phyloP scores from a whole-genome alignment of 768 basidiomycete genomes.

The Asterophora lycoperdoides region DNA sequence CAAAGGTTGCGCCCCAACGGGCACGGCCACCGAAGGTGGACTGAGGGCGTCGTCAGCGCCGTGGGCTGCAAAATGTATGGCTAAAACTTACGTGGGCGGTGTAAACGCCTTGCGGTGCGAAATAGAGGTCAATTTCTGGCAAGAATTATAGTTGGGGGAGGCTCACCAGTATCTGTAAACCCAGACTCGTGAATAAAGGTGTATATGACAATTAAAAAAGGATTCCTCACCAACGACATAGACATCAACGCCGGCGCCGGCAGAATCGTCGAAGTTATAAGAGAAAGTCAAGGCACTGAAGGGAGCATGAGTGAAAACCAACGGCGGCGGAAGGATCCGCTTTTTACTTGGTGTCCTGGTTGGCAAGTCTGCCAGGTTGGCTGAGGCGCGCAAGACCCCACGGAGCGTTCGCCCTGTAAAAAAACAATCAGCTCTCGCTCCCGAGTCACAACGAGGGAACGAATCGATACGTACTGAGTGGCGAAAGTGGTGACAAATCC shows the following conservation, averaged over 20 bases:
- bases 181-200: background rate
- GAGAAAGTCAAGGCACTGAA: constrained; percentile 8
- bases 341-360: constrained; percentile 11
- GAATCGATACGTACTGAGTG: constrained; percentile 17
- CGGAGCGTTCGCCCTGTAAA: too few species aligned
- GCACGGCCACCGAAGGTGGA: constrained; percentile 34
- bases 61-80: background rate
- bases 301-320: background rate
- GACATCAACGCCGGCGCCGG: too few species aligned
- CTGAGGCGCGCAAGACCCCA: constrained; percentile 26
- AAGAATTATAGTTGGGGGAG: background rate
- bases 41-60: constrained; percentile 13
- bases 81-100: constrained; percentile 5
- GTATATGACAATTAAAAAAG: background rate
- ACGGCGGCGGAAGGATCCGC: background rate
- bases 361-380: constrained; percentile 14
- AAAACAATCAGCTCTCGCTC: too few species aligned
- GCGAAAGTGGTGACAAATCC: too few species aligned
- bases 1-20: too few species aligned
- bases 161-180: constrained; percentile 21
- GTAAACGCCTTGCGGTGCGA: constrained; percentile 4
- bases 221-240: constrained; percentile 35
- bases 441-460: too few species aligned
- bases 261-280: constrained; percentile 12
- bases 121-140: background rate